phyloP scores from a whole-genome alignment of 2,329 filamentous ascomycete species.

The Beauveria brongniartii region DNA sequence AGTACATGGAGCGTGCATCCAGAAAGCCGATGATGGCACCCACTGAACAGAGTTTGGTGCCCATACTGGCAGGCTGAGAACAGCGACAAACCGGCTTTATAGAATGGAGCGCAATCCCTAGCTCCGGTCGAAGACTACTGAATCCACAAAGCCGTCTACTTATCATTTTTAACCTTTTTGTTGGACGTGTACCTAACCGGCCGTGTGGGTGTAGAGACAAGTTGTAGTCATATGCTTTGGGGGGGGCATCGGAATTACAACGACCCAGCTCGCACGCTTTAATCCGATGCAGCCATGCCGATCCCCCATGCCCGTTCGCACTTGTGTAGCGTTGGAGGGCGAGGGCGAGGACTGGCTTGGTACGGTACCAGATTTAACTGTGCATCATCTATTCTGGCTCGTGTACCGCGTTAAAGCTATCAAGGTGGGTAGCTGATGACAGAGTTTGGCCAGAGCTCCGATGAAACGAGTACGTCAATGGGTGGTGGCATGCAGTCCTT shows the following conservation, averaged over 20 bases:
- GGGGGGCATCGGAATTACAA: constrained; percentile 1
- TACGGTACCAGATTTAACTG: background rate
- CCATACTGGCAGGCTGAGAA: too few species aligned
- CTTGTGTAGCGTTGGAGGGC: background rate
- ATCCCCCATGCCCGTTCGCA: background rate
- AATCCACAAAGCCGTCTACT: too few species aligned
- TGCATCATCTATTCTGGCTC: background rate
- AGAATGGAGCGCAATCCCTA: too few species aligned
- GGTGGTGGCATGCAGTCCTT: background rate
- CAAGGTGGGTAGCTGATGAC: background rate
- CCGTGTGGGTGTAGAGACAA: background rate
- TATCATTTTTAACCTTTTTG: too few species aligned
- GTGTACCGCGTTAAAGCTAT: background rate
- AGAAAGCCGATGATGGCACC: too few species aligned
- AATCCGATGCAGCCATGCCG: background rate
- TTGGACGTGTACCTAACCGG: too few species aligned
- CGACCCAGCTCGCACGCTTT: background rate
- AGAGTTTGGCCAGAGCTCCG: background rate
- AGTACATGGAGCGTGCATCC: too few species aligned
- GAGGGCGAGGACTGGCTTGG: background rate
- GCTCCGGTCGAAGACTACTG: too few species aligned
- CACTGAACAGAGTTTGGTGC: too few species aligned
- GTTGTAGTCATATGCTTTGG: background rate
- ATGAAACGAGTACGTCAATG: background rate
- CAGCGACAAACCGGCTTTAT: too few species aligned